Percentiles rank a stretch among this genome's conserved stretches.
phyloP scores from a whole-genome alignment of 1,284 basidiomycete species.

The Vanrija sp. region DNA sequence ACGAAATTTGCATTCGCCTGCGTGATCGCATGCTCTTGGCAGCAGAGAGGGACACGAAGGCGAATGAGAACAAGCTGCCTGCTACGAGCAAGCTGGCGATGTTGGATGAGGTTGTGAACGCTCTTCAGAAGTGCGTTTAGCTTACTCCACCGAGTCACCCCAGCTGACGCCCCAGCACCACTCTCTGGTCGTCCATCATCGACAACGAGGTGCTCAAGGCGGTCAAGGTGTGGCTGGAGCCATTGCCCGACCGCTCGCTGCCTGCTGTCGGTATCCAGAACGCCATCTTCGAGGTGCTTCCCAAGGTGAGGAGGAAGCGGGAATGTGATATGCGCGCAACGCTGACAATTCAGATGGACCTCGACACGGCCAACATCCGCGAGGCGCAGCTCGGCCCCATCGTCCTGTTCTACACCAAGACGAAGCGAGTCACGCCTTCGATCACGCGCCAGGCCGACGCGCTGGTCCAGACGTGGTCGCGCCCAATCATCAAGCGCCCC shows the following conservation, averaged over 20 bases:
- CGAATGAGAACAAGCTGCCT: constrained; percentile 77
- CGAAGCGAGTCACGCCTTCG: constrained; percentile 73
- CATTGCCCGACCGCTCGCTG: constrained; percentile 83
- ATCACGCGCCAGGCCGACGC: constrained; percentile 77
- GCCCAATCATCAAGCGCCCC: constrained; percentile 90
- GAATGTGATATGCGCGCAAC: constrained; percentile 21
- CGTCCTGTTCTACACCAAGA: constrained; percentile 90
- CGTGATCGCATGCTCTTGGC: constrained; percentile 82
- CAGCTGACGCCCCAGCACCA: constrained; percentile 55
- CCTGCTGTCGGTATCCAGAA: constrained; percentile 95
- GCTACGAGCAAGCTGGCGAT: constrained; percentile 81
- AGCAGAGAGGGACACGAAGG: constrained; percentile 73
- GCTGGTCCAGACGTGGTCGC: constrained; percentile 81
- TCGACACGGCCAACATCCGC: constrained; percentile 86
- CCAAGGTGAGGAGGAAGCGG: constrained; percentile 49
- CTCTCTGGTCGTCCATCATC: constrained; percentile 84
- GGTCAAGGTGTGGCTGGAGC: constrained; percentile 89
- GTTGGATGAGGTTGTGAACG: constrained; percentile 84
- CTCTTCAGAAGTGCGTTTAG: constrained; percentile 78
- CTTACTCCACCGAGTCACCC: background rate
- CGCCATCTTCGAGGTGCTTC: constrained; percentile 79
- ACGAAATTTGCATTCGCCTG: constrained; percentile 82
- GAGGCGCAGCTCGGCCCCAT: constrained; percentile 88
- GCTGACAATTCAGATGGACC: constrained; percentile 61
- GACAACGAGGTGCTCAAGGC: constrained; percentile 92